Evolutionary conservation across 305 asterid genomes (phyloP).

Genomic region (Fraxinus paxiana): DNA sequence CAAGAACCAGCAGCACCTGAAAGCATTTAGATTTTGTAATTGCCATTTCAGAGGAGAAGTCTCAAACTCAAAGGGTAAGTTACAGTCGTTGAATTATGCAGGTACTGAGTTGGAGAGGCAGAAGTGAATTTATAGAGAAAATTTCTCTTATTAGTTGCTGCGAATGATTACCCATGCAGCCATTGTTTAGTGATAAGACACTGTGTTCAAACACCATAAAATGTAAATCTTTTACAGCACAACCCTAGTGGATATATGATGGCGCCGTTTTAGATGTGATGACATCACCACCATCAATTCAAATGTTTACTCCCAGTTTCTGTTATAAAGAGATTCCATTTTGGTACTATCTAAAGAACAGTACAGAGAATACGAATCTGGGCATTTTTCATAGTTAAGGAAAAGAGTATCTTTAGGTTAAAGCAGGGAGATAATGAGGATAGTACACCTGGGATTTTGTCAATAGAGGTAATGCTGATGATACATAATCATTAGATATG

Average conservation of each 20-base stretch:
- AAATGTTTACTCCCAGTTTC: slow-evolving; percentile 20
- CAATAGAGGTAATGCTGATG: slow-evolving; percentile 29
- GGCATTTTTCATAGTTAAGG: slow-evolving; percentile 26
- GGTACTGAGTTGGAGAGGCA: neutral
- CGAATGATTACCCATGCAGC: slow-evolving; percentile 48
- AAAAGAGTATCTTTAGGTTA: neutral
- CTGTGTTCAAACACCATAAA: slow-evolving; percentile 14
- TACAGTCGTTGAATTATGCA: neutral
- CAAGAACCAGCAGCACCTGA: slow-evolving; percentile 23
- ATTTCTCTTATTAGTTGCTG: neutral
- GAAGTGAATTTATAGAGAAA: slow-evolving; percentile 31
- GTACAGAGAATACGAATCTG: slow-evolving; percentile 19
- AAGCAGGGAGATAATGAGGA: slow-evolving; percentile 3
- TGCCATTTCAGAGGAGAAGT: neutral
- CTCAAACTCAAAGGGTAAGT: neutral
- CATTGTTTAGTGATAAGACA: slow-evolving; percentile 41
- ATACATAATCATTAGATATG: slow-evolving; percentile 24
- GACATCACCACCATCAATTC: slow-evolving; percentile 28
- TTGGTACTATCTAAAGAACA: slow-evolving; percentile 19
- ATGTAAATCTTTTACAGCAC: slow-evolving; percentile 15
- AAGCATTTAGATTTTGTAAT: slow-evolving; percentile 31
- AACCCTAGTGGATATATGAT: slow-evolving; percentile 24
- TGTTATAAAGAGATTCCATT: slow-evolving; percentile 35
- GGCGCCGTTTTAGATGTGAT: slow-evolving; percentile 59
- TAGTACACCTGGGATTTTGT: slow-evolving; percentile 7